Percentiles rank a stretch among this genome's conserved stretches.
These are phyloP conservation scores for Vitis rupestris DNA, from an alignment of 164 flowering plant species.

Conservation along the genomic window DNA sequence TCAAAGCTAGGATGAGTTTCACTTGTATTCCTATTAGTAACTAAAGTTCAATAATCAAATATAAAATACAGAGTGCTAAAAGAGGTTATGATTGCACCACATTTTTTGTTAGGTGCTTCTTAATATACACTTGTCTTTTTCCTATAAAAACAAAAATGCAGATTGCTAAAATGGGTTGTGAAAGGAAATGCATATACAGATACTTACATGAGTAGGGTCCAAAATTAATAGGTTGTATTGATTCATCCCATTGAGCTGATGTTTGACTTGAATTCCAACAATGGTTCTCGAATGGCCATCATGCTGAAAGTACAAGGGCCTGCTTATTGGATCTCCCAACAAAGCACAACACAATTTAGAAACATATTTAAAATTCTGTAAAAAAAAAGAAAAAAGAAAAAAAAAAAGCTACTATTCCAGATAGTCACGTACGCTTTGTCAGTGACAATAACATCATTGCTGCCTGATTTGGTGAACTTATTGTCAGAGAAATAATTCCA, in stretches of 20 bases:
- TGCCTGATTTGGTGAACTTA: slow-evolving; percentile 15
- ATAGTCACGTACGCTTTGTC: slow-evolving; percentile 56
- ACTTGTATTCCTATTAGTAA: neutral
- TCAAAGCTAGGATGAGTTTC: neutral
- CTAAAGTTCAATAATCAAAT: neutral
- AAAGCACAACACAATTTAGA: slow-evolving; percentile 13
- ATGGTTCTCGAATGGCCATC: slow-evolving; percentile 94
- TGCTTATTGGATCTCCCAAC: slow-evolving; percentile 25
- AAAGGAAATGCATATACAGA: slow-evolving; percentile 2
- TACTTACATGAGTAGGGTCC: slow-evolving; percentile 80
- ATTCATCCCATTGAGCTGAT: slow-evolving; percentile 33
- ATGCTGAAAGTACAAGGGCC: slow-evolving; percentile 94
- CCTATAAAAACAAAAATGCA: neutral
- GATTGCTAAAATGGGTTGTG: neutral
- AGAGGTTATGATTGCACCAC: neutral
- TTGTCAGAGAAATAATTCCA: slow-evolving; percentile 75
- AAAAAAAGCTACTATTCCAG: neutral
- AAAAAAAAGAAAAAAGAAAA: no score
- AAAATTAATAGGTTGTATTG: slow-evolving; percentile 60
- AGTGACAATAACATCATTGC: slow-evolving; percentile 43
- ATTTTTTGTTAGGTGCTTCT: no score
- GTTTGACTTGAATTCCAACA: slow-evolving; percentile 74
- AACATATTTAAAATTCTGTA: neutral
- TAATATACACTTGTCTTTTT: no score
- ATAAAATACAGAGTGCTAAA: neutral